A percentile compares a stretch with the other conserved stretches of the same genome.
These are phyloP conservation scores for Cryptococcus sp. DNA, from an alignment of 1,284 basidiomycete genomes.

Conservation along the genomic window DNA sequence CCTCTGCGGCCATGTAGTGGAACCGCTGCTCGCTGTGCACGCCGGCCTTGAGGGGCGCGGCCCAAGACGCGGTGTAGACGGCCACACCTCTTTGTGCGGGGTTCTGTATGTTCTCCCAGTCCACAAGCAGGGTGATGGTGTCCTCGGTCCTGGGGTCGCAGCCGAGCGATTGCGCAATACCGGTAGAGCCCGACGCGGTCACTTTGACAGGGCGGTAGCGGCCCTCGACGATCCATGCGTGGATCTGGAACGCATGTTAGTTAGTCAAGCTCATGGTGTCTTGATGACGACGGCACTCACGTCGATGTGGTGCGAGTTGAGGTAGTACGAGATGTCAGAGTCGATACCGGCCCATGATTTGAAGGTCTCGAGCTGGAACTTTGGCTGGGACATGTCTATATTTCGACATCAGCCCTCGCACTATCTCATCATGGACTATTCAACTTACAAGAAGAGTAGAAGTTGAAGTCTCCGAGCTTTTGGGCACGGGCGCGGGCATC, in stretches of 20 bases:
- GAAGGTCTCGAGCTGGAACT: constrained; percentile 90
- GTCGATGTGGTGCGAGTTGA: constrained; percentile 85
- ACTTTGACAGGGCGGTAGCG: constrained; percentile 71
- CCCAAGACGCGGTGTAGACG: constrained; percentile 85
- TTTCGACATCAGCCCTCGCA: not conserved
- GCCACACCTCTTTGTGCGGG: constrained; percentile 60
- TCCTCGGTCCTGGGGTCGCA: constrained; percentile 71
- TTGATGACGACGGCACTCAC: constrained; percentile 26
- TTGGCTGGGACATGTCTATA: constrained; percentile 83
- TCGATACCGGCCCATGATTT: constrained; percentile 91
- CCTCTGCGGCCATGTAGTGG: constrained; percentile 94
- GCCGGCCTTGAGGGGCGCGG: constrained; percentile 56
- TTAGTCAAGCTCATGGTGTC: not conserved
- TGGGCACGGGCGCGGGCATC: constrained; percentile 75
- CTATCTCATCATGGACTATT: not conserved
- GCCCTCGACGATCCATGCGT: constrained; percentile 86
- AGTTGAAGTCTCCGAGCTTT: constrained; percentile 85
- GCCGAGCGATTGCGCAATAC: constrained; percentile 82
- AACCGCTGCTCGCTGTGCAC: constrained; percentile 84
- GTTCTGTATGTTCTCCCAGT: constrained; percentile 79
- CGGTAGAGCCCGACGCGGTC: constrained; percentile 80
- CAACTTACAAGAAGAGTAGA: constrained; percentile 56
- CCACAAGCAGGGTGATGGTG: constrained; percentile 89
- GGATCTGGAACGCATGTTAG: constrained; percentile 57
- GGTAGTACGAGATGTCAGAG: constrained; percentile 84